These are phyloP conservation scores for Eucalyptus cloeziana DNA, from an alignment of 345 rosid genomes.

Conservation along the genomic window DNA sequence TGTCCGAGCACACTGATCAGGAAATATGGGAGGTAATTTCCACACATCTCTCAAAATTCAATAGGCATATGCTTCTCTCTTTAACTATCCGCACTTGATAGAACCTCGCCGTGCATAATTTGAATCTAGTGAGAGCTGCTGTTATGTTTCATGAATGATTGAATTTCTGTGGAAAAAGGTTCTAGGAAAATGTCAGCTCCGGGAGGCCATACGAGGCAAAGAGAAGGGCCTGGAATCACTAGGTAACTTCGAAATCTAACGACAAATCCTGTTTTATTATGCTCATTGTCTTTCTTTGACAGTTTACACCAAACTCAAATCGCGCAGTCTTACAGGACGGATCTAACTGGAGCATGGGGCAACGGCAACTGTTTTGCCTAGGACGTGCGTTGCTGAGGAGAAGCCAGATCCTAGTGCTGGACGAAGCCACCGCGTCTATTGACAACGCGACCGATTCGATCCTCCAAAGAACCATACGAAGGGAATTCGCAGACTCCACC, in stretches of 20 bases:
- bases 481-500: conserved; percentile 38
- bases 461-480: conserved; percentile 37
- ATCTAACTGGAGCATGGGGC: conserved; percentile 61
- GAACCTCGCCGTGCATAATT: background rate
- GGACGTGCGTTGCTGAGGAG: conserved; percentile 48
- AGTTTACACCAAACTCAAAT: background rate
- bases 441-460: conserved; percentile 45
- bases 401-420: conserved; percentile 40
- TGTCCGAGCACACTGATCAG: conserved; percentile 6
- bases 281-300: background rate
- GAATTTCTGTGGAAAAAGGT: conserved; percentile 6
- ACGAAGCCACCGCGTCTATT: conserved; percentile 60
- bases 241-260: conserved; percentile 1
- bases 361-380: conserved; percentile 44
- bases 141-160: background rate
- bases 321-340: conserved; percentile 45
- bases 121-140: background rate
- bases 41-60: background rate
- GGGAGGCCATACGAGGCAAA: conserved; percentile 16
- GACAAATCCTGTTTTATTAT: background rate
- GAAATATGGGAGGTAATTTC: conserved; percentile 41
- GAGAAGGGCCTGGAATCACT: conserved; percentile 12
- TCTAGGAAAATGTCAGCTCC: conserved; percentile 25
- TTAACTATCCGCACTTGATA: background rate
- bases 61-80: background rate